Percentiles rank a stretch among this genome's conserved stretches.
phyloP scores from a whole-genome alignment of 2,329 filamentous ascomycete genomes.

The Talaromyces sp. region DNA sequence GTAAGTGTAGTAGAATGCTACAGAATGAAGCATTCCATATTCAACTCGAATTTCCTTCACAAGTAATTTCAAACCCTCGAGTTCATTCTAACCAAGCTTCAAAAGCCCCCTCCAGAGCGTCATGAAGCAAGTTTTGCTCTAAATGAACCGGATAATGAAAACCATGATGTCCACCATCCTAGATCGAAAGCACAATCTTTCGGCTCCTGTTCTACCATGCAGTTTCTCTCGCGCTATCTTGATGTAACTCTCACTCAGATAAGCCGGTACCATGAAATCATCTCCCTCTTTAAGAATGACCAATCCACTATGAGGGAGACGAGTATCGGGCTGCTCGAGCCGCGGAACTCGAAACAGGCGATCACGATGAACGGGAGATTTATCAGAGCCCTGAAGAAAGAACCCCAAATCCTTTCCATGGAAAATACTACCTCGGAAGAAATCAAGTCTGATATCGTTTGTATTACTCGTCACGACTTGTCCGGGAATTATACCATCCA shows the following conservation, averaged over 20 bases:
- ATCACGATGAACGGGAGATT: conserved; percentile 3
- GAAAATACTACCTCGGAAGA: too few relatives aligned
- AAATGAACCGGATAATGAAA: conserved; percentile 21
- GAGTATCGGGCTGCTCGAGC: conserved; percentile 18
- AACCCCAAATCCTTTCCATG: neutral
- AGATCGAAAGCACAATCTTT: conserved; percentile 18
- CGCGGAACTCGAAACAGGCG: conserved; percentile 22
- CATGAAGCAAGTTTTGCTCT: conserved; percentile 1
- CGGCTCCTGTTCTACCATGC: conserved; percentile 15
- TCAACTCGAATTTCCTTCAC: too few relatives aligned
- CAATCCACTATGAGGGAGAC: conserved; percentile 24
- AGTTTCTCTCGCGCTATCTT: conserved; percentile 16
- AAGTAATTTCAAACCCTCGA: too few relatives aligned
- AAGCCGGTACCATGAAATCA: conserved; percentile 26
- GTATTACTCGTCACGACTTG: neutral
- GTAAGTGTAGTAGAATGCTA: too few relatives aligned
- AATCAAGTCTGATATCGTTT: too few relatives aligned
- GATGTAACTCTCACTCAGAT: conserved; percentile 23
- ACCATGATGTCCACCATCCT: conserved; percentile 29
- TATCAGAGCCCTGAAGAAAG: conserved; percentile 15
- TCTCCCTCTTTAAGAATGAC: conserved; percentile 28
- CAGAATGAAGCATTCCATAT: too few relatives aligned
- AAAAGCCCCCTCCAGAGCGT: conserved; percentile 3
- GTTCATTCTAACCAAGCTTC: conserved; percentile 7
- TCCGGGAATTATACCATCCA: conserved; percentile 9